These are phyloP conservation scores for Penicillium sclerotigenum DNA, from an alignment of 2,329 filamentous ascomycete genomes.

Conservation along the genomic window DNA sequence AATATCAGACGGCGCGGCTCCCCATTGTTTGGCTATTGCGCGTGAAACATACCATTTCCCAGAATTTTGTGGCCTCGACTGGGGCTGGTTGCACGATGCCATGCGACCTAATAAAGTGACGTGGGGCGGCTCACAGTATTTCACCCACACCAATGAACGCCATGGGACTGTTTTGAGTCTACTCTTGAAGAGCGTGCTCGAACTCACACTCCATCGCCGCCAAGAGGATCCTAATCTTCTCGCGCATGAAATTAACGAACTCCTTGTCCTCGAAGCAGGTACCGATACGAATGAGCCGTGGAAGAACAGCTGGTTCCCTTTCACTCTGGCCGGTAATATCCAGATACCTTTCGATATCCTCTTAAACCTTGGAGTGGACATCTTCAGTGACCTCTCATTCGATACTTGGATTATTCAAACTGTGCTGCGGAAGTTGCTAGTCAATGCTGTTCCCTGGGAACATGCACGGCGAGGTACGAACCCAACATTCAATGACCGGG, in stretches of 20 bases:
- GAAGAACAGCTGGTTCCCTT: conserved; percentile 27
- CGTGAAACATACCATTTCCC: conserved; percentile 29
- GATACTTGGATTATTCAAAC: conserved; percentile 40
- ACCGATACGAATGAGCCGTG: conserved; percentile 10
- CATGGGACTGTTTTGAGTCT: conserved; percentile 36
- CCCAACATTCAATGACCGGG: conserved; percentile 3
- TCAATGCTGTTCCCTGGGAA: conserved; percentile 34
- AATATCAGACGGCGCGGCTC: not conserved
- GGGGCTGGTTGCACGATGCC: conserved; percentile 36
- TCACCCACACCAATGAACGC: conserved; percentile 29
- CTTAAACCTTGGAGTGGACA: conserved; percentile 34
- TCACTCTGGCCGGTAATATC: conserved; percentile 36
- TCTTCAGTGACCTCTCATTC: conserved; percentile 37
- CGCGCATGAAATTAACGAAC: conserved; percentile 36
- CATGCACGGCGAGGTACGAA: conserved; percentile 9
- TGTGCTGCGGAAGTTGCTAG: conserved; percentile 32
- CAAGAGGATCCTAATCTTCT: conserved; percentile 26
- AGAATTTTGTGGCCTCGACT: conserved; percentile 30
- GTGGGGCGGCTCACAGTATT: conserved; percentile 6
- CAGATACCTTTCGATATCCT: conserved; percentile 39
- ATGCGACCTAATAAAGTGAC: conserved; percentile 26
- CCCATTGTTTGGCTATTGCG: conserved; percentile 28
- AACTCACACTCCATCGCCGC: conserved; percentile 35
- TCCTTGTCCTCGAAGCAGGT: conserved; percentile 28
- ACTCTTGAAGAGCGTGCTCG: conserved; percentile 35